These are phyloP conservation scores for Bolboschoenoplectus hybrid DNA, from an alignment of 202 grass and related monocot genomes.

Conservation along the genomic window DNA sequence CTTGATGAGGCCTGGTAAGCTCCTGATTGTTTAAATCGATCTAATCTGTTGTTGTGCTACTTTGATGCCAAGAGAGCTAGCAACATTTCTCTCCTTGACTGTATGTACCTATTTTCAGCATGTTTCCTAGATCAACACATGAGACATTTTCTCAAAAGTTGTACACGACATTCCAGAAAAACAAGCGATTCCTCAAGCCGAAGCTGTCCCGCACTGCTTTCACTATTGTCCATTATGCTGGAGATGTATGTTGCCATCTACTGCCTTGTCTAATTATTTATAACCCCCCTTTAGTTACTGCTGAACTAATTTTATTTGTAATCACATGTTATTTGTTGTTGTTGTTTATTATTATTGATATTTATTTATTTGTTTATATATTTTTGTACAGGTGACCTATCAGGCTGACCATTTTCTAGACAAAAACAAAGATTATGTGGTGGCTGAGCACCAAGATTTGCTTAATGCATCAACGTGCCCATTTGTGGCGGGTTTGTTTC, in stretches of 20 bases:
- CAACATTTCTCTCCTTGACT: constrained; percentile 25
- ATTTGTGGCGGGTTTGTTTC: constrained; percentile 87
- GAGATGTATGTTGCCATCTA: constrained; percentile 69
- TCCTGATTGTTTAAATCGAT: constrained; percentile 28
- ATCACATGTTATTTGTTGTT: constrained; percentile 20
- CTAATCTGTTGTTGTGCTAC: constrained; percentile 31
- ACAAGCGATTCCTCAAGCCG: constrained; percentile 90
- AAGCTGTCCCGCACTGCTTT: constrained; percentile 98
- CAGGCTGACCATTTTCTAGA: constrained; percentile 90
- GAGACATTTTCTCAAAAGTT: constrained; percentile 98
- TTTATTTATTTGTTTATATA: constrained; percentile 32
- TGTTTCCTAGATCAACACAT: constrained; percentile 99
- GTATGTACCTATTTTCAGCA: constrained; percentile 59
- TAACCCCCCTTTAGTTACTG: background rate
- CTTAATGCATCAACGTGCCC: constrained; percentile 79
- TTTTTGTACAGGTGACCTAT: constrained; percentile 74
- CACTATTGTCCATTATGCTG: constrained; percentile 96
- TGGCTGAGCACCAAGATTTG: constrained; percentile 97
- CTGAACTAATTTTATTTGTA: constrained; percentile 20
- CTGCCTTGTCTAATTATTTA: constrained; percentile 38
- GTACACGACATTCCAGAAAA: constrained; percentile 88
- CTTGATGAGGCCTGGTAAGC: constrained; percentile 99
- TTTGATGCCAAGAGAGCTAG: constrained; percentile 47
- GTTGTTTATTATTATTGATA: background rate
- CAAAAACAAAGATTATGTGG: constrained; percentile 99